These are phyloP conservation scores for Tetrahymena elliotti DNA, from an alignment of 73 alveolate genomes.

Conservation along the genomic window DNA sequence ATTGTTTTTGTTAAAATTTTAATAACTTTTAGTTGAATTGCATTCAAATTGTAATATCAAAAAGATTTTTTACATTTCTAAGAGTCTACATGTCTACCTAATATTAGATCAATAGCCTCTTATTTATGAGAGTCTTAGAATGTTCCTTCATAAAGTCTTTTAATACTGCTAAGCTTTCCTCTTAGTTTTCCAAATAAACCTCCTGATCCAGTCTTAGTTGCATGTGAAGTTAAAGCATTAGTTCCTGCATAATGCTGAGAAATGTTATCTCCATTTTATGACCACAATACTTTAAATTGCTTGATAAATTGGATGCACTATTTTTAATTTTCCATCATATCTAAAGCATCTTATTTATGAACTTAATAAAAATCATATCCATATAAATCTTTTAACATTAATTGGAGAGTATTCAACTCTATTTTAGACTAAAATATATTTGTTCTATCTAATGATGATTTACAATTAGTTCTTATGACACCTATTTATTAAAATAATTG, in stretches of 20 bases:
- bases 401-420: neutral
- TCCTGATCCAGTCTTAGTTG: conserved; percentile 74
- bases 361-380: neutral
- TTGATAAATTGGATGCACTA: neutral
- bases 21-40: too few species aligned
- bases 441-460: conserved; percentile 94
- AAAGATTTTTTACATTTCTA: neutral
- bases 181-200: neutral
- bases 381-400: neutral
- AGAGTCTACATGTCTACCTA: neutral
- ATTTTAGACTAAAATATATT: conserved; percentile 41
- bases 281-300: conserved; percentile 66
- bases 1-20: too few species aligned
- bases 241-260: conserved; percentile 90
- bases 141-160: neutral
- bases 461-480: conserved; percentile 80
- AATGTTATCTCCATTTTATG: conserved; percentile 88
- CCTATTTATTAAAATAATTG: conserved; percentile 47
- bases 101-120: neutral
- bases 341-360: neutral
- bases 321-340: neutral
- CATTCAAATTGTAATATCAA: too few species aligned
- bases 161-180: neutral
- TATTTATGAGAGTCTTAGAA: neutral
- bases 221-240: conserved; percentile 82